phyloP scores from a whole-genome alignment of 371 early-diverging fungal species.

The Gilbertella persicaria region DNA sequence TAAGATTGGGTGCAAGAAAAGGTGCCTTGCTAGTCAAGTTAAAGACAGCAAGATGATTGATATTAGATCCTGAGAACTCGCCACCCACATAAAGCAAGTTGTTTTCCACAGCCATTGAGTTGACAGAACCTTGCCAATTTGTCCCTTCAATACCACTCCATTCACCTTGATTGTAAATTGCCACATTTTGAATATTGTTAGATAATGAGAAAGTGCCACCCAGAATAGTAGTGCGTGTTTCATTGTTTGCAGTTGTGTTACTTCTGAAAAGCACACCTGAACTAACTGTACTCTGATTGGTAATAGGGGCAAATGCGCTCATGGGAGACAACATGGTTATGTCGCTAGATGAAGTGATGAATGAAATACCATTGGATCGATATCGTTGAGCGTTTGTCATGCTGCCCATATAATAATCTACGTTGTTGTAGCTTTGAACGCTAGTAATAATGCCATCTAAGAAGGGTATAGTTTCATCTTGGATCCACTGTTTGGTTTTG shows the following conservation, averaged over 20 bases:
- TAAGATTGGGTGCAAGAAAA: slow-evolving; percentile 23
- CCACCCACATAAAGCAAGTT: slow-evolving; percentile 60
- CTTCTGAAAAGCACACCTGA: slow-evolving; percentile 39
- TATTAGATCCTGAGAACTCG: slow-evolving; percentile 23
- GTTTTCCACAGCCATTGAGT: slow-evolving; percentile 30
- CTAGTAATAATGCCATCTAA: slow-evolving; percentile 31
- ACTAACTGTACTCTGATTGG: slow-evolving; percentile 18
- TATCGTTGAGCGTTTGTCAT: slow-evolving; percentile 38
- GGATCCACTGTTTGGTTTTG: slow-evolving; percentile 11
- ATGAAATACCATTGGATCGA: slow-evolving; percentile 38
- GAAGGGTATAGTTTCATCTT: slow-evolving; percentile 20
- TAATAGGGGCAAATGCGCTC: slow-evolving; percentile 32
- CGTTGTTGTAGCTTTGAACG: not conserved
- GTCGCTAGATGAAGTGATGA: slow-evolving; percentile 15
- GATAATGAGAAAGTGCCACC: slow-evolving; percentile 43
- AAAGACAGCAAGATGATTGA: slow-evolving; percentile 36
- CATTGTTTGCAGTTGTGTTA: slow-evolving; percentile 7
- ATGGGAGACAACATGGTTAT: slow-evolving; percentile 14
- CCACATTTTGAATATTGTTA: slow-evolving; percentile 39
- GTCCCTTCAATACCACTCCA: slow-evolving; percentile 47
- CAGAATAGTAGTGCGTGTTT: slow-evolving; percentile 27
- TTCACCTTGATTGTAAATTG: slow-evolving; percentile 36
- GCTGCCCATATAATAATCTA: slow-evolving; percentile 35
- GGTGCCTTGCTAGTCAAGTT: slow-evolving; percentile 20
- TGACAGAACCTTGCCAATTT: slow-evolving; percentile 40